A percentile compares a stretch with the other conserved stretches of the same genome.
These are phyloP conservation scores for Pestalotiopsis sp. DNA, from an alignment of 2,329 filamentous ascomycete species.

Conservation along the genomic window DNA sequence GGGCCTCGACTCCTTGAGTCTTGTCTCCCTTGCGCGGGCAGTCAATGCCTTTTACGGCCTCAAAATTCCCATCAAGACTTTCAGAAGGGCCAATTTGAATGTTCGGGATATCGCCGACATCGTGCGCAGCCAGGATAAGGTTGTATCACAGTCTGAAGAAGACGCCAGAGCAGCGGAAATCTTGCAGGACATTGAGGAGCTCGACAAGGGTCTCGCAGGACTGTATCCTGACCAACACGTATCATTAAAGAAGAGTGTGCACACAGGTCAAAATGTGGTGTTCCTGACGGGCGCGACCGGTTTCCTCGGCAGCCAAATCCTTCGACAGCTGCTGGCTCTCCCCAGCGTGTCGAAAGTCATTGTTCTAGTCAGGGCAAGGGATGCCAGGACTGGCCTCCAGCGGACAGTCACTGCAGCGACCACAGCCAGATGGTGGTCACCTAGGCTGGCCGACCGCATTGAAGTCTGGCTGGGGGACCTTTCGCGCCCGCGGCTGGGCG, in stretches of 20 bases:
- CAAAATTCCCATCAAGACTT: slow-evolving; percentile 2
- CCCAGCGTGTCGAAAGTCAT: background rate
- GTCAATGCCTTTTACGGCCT: slow-evolving; percentile 3
- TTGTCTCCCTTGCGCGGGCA: background rate
- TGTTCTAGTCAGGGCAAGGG: background rate
- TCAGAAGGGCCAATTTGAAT: background rate
- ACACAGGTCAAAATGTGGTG: background rate
- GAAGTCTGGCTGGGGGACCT: slow-evolving; percentile 10
- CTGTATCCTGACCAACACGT: background rate
- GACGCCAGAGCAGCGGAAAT: background rate
- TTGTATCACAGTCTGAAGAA: background rate
- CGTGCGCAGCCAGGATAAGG: background rate
- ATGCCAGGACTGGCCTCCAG: background rate
- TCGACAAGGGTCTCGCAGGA: background rate
- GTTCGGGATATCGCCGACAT: slow-evolving; percentile 4
- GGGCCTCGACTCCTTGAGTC: background rate
- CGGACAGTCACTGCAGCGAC: background rate
- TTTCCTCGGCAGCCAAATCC: slow-evolving; percentile 10
- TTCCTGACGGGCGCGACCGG: slow-evolving; percentile 7
- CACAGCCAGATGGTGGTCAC: slow-evolving; percentile 3
- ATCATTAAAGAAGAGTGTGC: background rate
- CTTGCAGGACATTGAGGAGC: slow-evolving; percentile 6
- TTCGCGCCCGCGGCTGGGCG: slow-evolving; percentile 1
- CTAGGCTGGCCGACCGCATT: background rate
- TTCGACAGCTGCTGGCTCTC: slow-evolving; percentile 6